Evolutionary conservation across 2,329 filamentous ascomycete genomes (phyloP), one percentile per base, ranked within the genome.

Genomic region (Aspergillus neoniger): DNA sequence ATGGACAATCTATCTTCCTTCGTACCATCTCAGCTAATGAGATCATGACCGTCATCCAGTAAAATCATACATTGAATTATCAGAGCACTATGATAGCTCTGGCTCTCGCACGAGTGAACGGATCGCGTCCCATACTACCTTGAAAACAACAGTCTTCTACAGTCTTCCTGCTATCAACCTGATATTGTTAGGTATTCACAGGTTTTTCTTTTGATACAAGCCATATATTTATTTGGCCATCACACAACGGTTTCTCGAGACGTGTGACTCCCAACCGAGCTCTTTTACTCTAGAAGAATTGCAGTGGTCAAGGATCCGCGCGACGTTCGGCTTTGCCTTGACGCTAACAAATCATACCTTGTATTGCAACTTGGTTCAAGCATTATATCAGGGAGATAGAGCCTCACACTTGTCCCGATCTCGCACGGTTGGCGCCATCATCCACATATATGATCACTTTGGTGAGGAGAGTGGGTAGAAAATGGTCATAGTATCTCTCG

Each of bases 401-500:
- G 5, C 12, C 12, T 15, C 21, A 7, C 30, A 50, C n/a, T 15
- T 30, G 47, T 5, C 8, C 47, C 25, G 9, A 10, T 9, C 5
- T 17, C 5, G 30, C 14, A 32, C 15, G 28, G 19, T 32, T 50
- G 25, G 30, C n/a, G 19, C 5, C 12, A 3, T 50, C 8, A 32
- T 36, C 17, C n/a, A 10, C 47, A 30, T 50, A 50, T 50, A 32
- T 32, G 47, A 32, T 50, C 17, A 32, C 25, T 50, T 17, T 30
- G n/a, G 23, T 50, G 47, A 50, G 25, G 17, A 50, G 25, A 21
- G 25, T 32, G 28, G 47, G 47, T 28, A 30, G 62, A 72, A 62
- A 60, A 78, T 79, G 74, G 72, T 67, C 57, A 76, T 67, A 55
- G 63, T 61, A 54, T 78, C 79, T 44, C 73, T 82, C 43, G 83